Base-by-base conservation (phyloP, 1,284 basidiomycete species). In the Cryptococcus depauperatus region DNA sequence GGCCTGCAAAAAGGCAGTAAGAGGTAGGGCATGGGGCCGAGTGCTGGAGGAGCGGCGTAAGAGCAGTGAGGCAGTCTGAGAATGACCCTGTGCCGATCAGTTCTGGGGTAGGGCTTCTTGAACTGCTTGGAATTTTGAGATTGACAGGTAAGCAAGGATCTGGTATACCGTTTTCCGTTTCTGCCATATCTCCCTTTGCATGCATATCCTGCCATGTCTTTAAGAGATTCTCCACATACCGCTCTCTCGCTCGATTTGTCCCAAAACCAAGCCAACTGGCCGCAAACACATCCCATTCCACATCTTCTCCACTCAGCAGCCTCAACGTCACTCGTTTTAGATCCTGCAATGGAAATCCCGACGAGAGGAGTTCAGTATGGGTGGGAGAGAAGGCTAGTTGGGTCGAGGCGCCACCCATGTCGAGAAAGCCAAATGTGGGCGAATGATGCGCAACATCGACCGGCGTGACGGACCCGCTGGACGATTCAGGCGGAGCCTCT, bases 201-300 rank as follows among this genome's bases (percentile, higher is more conserved):
- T 51, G 39, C 4, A 42, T 30, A 4, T 35, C 33, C 52, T 81
- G 78, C 67, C 78, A 78, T 19, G 79, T 73, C 43, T 74, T 70
- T 47, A 89, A 75, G 9, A 79, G 73, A 48, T 79, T 70, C 7
- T 83, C 80, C 35, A 90, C 79, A 67, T 98, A 98, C 44, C 92
- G 82, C 61, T 95, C 86, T 53, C 93, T 74, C 10, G 90, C 93
- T 68, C 90, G 83, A 61, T 98, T 98, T 29, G 95, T 97, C 19
- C 95, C 95, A 64, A 93, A 99, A 5, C 93, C 95, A 23, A 99
- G 75, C 90, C 95, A 98, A 0, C 92, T 97, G 40, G 93, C 95
- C 41, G 96, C 92, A 56, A 98, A 99, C 14, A 99, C 89, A 48
- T 84, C 81, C 73, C 96, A 92, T 50, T 79, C 78, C 41, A 97